Base-by-base conservation (phyloP, 805 yeast genomes). In the Saccharomycopsis guyanensis region DNA sequence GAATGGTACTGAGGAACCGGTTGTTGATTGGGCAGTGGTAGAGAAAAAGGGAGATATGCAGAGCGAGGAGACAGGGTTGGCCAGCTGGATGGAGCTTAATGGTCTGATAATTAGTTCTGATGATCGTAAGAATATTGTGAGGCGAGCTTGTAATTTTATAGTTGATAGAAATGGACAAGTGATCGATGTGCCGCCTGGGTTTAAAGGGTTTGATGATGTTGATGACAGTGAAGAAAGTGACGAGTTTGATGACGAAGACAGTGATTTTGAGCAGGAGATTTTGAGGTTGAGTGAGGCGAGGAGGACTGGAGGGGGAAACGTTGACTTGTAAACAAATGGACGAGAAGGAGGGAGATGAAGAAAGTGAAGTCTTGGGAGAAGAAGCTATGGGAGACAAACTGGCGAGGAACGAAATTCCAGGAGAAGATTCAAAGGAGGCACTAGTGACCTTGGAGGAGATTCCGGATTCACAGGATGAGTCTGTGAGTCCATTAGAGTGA, bases 1-100 rank as follows among this genome's bases (percentile, higher is more conserved):
- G 7, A 8, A 13, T 22, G 16, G n/a, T 10, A 38, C 43, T 10
- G 3, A n/a, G 4, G 20, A 31, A 22, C 33, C 24, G 2, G 36
- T 19, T n/a, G 41, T 35, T 10, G 50, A 46, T 24, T 50, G 47
- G 44, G 53, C 53, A 6, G 23, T 42, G 31, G 50, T 50, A 6
- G 53, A 46, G 18, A 45, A 32, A n/a, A 37, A 37, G 23, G 40
- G 27, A n/a, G 38, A 34, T 13, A 27, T 10, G 32, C n/a, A n/a
- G n/a, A n/a, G n/a, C n/a, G n/a, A n/a, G n/a, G n/a, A n/a, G n/a
- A n/a, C n/a, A n/a, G 29, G 29, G 29, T 10, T 7, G 6, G 29
- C 6, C 29, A 25, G 29, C 29, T 10, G 29, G 10, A 8, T 15
- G 37, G 19, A 33, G 19, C 10, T 10, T 15, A 15, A 33, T 8